Evolutionary conservation across 805 yeast genomes (phyloP).

Genomic region (Candida xyloterini): DNA sequence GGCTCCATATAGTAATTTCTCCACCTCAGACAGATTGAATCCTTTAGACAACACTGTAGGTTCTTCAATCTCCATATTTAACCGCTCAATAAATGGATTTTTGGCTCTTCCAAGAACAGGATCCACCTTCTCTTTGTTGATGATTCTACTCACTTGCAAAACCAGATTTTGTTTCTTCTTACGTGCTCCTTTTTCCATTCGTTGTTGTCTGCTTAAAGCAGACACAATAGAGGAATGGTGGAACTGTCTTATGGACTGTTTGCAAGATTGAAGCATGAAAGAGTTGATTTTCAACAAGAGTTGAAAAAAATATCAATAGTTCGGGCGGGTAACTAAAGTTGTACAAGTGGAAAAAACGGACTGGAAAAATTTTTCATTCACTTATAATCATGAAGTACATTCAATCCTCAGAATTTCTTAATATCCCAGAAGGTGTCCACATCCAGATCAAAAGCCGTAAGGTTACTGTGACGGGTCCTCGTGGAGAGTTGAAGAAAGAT

Average conservation of each 20-base stretch:
- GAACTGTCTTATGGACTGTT: slow-evolving; percentile 8
- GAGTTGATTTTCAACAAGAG: not conserved
- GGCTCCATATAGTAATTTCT: slow-evolving; percentile 74
- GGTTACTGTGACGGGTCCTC: slow-evolving; percentile 93
- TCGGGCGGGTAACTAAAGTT: no score
- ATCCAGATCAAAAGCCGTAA: slow-evolving; percentile 88
- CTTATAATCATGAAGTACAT: slow-evolving; percentile 54
- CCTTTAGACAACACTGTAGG: slow-evolving; percentile 62
- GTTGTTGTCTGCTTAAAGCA: slow-evolving; percentile 13
- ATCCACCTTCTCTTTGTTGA: slow-evolving; percentile 48
- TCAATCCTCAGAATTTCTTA: slow-evolving; percentile 57
- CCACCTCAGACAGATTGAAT: slow-evolving; percentile 61
- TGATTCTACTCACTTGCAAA: slow-evolving; percentile 13
- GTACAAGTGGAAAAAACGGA: not conserved
- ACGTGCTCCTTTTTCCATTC: slow-evolving; percentile 13
- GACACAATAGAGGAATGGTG: slow-evolving; percentile 11
- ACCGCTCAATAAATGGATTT: slow-evolving; percentile 65
- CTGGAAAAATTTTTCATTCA: slow-evolving; percentile 12
- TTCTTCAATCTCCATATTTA: slow-evolving; percentile 64
- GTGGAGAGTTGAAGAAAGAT: slow-evolving; percentile 90
- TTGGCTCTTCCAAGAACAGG: slow-evolving; percentile 78
- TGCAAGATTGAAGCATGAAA: slow-evolving; percentile 3
- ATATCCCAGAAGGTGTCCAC: slow-evolving; percentile 87
- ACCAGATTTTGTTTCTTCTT: slow-evolving; percentile 20
- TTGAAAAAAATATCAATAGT: no score